Conservation (phyloP, 495 filamentous ascomycete species). For the Corynascus novoguineensis region DNA sequence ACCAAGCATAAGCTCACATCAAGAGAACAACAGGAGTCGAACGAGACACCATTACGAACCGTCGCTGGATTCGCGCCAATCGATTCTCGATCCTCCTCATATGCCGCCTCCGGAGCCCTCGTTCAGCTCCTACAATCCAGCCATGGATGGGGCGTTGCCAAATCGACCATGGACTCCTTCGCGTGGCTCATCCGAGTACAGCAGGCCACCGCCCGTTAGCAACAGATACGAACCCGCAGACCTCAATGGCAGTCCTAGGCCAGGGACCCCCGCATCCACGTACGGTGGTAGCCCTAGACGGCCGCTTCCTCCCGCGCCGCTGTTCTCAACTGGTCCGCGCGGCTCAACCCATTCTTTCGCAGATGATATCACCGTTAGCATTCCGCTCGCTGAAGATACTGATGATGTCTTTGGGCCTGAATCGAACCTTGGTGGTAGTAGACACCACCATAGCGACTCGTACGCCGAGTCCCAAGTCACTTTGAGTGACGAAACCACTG, state of each 20-base stretch:
- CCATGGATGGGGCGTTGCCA: slow-evolving; percentile 39
- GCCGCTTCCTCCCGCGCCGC: slow-evolving; percentile 85
- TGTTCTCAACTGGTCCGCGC: slow-evolving; percentile 53
- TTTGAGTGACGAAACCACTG: slow-evolving; percentile 32
- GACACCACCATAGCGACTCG: slow-evolving; percentile 40
- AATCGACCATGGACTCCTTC: slow-evolving; percentile 70
- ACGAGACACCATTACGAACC: slow-evolving; percentile 44
- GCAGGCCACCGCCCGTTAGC: slow-evolving; percentile 61
- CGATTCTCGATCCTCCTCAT: slow-evolving; percentile 40
- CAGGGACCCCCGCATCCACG: slow-evolving; percentile 79
- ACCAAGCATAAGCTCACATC: slow-evolving; percentile 34
- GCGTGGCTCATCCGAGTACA: slow-evolving; percentile 52
- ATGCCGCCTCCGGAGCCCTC: slow-evolving; percentile 43
- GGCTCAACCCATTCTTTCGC: slow-evolving; percentile 33
- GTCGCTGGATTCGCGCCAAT: slow-evolving; percentile 41
- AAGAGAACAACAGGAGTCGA: slow-evolving; percentile 31
- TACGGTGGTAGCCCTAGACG: slow-evolving; percentile 80
- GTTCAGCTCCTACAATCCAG: slow-evolving; percentile 38
- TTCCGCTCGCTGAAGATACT: slow-evolving; percentile 48
- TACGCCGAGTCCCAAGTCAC: slow-evolving; percentile 59
- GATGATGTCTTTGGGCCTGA: slow-evolving; percentile 76
- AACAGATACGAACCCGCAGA: slow-evolving; percentile 78
- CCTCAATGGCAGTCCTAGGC: slow-evolving; percentile 81
- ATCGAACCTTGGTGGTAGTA: slow-evolving; percentile 44
- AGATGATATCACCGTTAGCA: slow-evolving; percentile 54